Conservation (phyloP, 768 basidiomycete genomes). For the Lactarius hengduanensis region DNA sequence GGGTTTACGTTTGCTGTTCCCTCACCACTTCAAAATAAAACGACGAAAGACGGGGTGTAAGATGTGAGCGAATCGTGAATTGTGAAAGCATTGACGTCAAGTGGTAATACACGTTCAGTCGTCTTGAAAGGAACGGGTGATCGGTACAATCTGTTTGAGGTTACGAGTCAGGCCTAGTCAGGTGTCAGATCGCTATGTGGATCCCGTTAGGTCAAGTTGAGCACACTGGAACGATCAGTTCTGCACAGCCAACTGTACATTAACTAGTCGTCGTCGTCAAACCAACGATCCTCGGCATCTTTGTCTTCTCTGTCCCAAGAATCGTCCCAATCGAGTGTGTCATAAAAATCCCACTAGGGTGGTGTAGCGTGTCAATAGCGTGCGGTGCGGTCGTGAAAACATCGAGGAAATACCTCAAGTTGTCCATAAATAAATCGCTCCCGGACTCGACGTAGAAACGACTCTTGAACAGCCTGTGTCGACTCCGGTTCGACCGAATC, state of each 20-base stretch:
- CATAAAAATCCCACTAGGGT: constrained; percentile 64
- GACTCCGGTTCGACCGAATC: constrained; percentile 40
- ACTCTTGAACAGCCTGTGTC: constrained; percentile 34
- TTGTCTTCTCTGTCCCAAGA: constrained; percentile 59
- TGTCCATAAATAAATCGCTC: constrained; percentile 76
- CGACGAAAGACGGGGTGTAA: background rate
- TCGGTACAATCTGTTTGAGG: background rate
- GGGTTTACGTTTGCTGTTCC: background rate
- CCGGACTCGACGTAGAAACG: constrained; percentile 60
- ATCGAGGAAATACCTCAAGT: constrained; percentile 54
- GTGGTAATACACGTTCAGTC: constrained; percentile 9
- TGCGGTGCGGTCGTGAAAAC: background rate
- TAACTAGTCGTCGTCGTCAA: constrained; percentile 57
- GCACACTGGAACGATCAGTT: background rate
- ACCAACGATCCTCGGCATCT: constrained; percentile 69
- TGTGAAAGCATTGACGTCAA: background rate
- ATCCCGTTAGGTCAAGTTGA: background rate
- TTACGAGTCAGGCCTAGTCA: background rate
- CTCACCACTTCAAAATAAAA: background rate
- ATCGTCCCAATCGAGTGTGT: constrained; percentile 74
- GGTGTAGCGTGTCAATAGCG: constrained; percentile 13
- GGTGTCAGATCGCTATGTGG: constrained; percentile 11
- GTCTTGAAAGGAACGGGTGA: background rate
- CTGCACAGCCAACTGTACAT: background rate
- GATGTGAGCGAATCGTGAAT: background rate